phyloP scores from a whole-genome alignment of 75 land plant species.

The Larix kaempferi region DNA sequence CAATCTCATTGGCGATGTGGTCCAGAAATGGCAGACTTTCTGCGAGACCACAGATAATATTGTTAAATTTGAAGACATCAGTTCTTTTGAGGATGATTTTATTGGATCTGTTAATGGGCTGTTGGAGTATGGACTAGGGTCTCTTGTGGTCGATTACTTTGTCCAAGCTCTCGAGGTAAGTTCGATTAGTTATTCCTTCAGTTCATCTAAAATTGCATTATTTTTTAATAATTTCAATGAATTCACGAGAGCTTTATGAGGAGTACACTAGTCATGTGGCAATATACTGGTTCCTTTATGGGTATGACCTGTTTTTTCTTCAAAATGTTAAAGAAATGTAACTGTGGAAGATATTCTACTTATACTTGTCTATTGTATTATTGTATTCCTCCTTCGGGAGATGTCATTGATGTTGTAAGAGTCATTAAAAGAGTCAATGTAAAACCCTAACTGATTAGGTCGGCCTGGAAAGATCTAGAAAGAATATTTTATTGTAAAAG shows the following conservation, averaged over 20 bases:
- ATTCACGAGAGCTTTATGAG: background rate
- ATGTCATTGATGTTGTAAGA: too few species aligned
- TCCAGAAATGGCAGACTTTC: background rate
- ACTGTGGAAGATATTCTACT: too few species aligned
- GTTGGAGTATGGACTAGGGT: background rate
- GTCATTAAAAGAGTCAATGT: too few species aligned
- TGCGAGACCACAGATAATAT: background rate
- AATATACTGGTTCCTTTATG: background rate
- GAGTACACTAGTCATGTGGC: background rate
- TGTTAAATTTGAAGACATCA: background rate
- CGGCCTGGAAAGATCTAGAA: too few species aligned
- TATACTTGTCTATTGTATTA: too few species aligned
- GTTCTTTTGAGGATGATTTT: background rate
- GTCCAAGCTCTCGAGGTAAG: constrained; percentile 6
- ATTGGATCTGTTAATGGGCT: constrained; percentile 2
- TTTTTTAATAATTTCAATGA: background rate
- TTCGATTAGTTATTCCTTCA: background rate
- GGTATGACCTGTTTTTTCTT: too few species aligned
- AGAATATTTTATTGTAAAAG: too few species aligned
- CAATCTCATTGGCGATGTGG: background rate
- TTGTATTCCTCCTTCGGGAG: too few species aligned
- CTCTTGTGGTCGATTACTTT: constrained; percentile 1
- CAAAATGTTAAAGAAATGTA: too few species aligned
- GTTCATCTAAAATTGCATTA: background rate
- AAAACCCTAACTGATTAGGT: too few species aligned